Evolutionary conservation across 345 rosid species (phyloP), one percentile per base, ranked within the genome.

Genomic region (Cardamine occulta): DNA sequence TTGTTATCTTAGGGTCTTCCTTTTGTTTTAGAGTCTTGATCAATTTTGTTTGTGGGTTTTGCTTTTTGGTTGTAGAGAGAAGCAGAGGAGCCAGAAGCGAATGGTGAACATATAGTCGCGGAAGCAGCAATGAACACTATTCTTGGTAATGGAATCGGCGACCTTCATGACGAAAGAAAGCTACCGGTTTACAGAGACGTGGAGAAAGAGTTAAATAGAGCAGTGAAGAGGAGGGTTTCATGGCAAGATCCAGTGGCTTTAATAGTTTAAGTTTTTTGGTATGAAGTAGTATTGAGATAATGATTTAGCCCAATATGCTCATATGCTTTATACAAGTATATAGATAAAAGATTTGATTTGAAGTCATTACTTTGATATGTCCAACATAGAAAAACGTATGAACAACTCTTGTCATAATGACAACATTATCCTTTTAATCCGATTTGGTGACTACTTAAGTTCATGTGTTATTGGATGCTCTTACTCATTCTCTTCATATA

Each of bases 241-340:
- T 95, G 99, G 99, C 97, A 91, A 81, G 97, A 95, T 77, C 93
- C 86, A 70, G 87, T 92, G 82, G 97, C 91, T 44, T 83, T 92
- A 76, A 88, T 88, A 76, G 97, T 89, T 67, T 86, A 75, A 86
- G 61, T 52, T 49, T 63, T 24, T 19, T 15, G 40, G 9, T 72
- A 15, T 66, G 39, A 12, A 31, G 10, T 72, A 72, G 81, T 64
- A 66, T 52, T 51, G 70, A 59, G 69, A 57, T 64, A 28, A 23
- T 37, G 61, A 39, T 44, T 62, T 58, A 49, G 15, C 35, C 40
- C 66, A 57, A n/a, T 71, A 21, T 77, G 80, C 63, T 65, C 61
- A 77, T 71, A 77, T 64, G 42, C 54, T 62, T 51, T 51, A 24
- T 57, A 62, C 64, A 42, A n/a, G 63, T 62, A 63, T 61, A 13